Percentiles rank a stretch among this genome's conserved stretches.
Conservation (phyloP, 1,284 basidiomycete genomes). For the Marasmius fiardii region DNA sequence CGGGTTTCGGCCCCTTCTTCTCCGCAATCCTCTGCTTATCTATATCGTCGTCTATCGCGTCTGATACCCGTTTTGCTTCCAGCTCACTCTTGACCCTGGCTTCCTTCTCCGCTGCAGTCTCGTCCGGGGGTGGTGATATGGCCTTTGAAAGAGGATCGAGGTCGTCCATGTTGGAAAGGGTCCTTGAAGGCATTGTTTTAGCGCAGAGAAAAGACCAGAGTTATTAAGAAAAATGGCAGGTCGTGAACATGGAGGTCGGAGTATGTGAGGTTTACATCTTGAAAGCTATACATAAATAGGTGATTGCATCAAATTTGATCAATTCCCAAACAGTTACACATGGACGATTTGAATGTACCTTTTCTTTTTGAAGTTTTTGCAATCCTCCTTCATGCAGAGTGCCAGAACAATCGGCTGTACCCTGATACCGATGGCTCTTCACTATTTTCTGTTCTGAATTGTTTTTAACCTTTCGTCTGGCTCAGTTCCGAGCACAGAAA, state of each 20-base stretch:
- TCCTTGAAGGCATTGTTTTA: conserved; percentile 11
- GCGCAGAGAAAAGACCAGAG: neutral
- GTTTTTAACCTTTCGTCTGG: too few species aligned
- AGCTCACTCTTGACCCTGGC: conserved; percentile 50
- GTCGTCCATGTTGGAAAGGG: conserved; percentile 20
- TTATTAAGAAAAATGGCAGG: neutral
- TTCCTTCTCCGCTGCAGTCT: conserved; percentile 49
- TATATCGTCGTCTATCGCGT: conserved; percentile 68
- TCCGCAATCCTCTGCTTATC: conserved; percentile 51
- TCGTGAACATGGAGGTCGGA: conserved; percentile 1
- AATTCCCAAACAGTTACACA: neutral
- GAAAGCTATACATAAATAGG: conserved; percentile 4
- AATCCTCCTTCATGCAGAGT: neutral
- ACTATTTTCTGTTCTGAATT: too few species aligned
- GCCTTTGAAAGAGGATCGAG: conserved; percentile 49
- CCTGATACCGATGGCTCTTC: neutral
- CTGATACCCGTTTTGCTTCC: conserved; percentile 60
- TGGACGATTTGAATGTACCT: neutral
- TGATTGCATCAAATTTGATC: conserved; percentile 4
- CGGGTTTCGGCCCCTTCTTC: conserved; percentile 47
- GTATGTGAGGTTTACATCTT: too few species aligned
- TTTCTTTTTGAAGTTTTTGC: neutral
- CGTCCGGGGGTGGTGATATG: conserved; percentile 55
- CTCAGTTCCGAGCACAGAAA: too few species aligned
- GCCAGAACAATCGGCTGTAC: neutral